These are phyloP conservation scores for Kingdonia uniflora DNA, from an alignment of 164 flowering plant genomes.

Conservation along the genomic window DNA sequence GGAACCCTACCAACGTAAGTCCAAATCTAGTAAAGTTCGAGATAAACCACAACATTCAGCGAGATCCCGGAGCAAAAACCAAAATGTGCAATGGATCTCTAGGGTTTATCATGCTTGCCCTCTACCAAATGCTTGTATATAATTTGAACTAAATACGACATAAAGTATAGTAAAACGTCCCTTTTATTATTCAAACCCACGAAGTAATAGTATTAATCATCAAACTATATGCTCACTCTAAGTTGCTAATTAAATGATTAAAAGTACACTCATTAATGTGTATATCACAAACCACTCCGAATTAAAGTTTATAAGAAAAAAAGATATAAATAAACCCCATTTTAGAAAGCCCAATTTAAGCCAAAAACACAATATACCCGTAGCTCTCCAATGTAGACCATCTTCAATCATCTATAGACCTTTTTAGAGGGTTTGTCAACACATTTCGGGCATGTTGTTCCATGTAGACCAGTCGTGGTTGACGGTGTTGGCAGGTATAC, in stretches of 20 bases:
- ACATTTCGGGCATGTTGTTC: slow-evolving; percentile 42
- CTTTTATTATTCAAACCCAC: no score
- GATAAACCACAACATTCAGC: neutral
- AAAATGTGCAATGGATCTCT: neutral
- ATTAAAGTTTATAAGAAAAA: no score
- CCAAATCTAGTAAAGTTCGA: slow-evolving; percentile 5
- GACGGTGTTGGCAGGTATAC: slow-evolving; percentile 5
- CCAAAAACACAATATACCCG: neutral
- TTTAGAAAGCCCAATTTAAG: neutral
- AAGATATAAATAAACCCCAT: neutral
- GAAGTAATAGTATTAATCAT: no score
- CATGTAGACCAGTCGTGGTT: slow-evolving; percentile 30
- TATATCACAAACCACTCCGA: slow-evolving; percentile 1
- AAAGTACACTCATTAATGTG: neutral
- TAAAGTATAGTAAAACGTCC: no score
- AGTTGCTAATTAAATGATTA: no score
- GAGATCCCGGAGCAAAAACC: slow-evolving; percentile 10
- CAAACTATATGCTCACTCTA: no score
- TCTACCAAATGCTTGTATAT: neutral
- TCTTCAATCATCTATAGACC: neutral
- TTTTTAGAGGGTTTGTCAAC: slow-evolving; percentile 7
- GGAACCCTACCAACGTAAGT: neutral
- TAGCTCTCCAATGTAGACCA: no score
- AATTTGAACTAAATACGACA: no score
- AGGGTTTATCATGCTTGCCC: slow-evolving; percentile 1